Percentiles rank a stretch among this genome's conserved stretches.
Conservation (phyloP, 371 early-diverging fungal species). For the Mortierella sp. region DNA sequence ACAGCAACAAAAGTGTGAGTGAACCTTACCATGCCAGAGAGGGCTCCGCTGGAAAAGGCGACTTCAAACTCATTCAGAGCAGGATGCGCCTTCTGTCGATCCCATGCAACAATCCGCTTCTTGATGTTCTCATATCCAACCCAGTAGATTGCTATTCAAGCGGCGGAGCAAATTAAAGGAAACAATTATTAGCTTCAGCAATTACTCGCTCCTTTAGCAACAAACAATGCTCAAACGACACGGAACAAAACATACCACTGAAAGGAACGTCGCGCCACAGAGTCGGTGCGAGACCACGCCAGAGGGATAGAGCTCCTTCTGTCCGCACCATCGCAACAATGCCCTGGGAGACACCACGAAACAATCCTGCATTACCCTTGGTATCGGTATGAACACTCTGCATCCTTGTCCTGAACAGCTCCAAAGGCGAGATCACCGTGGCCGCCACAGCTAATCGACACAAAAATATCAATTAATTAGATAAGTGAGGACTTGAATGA, state of each 20-base stretch:
- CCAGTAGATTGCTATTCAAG: slow-evolving; percentile 87
- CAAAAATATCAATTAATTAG: not conserved
- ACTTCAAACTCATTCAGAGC: slow-evolving; percentile 62
- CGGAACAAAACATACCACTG: slow-evolving; percentile 63
- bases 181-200: not conserved
- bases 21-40: slow-evolving; percentile 73
- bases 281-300: slow-evolving; percentile 93
- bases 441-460: slow-evolving; percentile 75
- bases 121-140: slow-evolving; percentile 86
- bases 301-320: slow-evolving; percentile 77
- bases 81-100: slow-evolving; percentile 17
- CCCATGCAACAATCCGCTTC: slow-evolving; percentile 26
- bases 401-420: slow-evolving; percentile 91
- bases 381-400: slow-evolving; percentile 71
- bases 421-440: slow-evolving; percentile 89
- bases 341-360: slow-evolving; percentile 69
- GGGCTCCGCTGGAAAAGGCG: slow-evolving; percentile 80
- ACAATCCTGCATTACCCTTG: slow-evolving; percentile 39
- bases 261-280: slow-evolving; percentile 97
- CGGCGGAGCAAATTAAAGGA: slow-evolving; percentile 5
- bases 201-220: not conserved
- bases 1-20: not conserved
- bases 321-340: slow-evolving; percentile 71
- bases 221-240: not conserved
- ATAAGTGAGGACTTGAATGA: not conserved